These are phyloP conservation scores for Geoglossum glabrum DNA, from an alignment of 495 filamentous ascomycete genomes.

Conservation along the genomic window DNA sequence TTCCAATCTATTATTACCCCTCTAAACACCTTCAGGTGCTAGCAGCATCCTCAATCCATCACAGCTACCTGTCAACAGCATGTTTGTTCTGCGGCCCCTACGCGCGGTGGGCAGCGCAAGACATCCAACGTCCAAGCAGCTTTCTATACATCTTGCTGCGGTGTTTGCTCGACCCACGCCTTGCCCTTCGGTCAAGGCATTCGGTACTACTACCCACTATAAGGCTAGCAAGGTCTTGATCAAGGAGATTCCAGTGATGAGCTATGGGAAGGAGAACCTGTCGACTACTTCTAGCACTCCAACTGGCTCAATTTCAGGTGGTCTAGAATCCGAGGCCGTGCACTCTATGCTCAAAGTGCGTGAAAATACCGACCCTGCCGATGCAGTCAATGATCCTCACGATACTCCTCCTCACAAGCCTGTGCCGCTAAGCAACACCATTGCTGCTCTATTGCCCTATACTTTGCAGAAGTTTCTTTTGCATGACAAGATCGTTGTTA, in stretches of 20 bases:
- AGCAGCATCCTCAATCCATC: too few species aligned
- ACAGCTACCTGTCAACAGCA: neutral
- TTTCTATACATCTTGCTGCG: neutral
- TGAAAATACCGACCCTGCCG: neutral
- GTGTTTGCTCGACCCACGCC: neutral
- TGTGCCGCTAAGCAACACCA: slow-evolving; percentile 1
- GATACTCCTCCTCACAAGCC: neutral
- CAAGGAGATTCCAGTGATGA: neutral
- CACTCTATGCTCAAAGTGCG: neutral
- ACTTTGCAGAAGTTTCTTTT: slow-evolving; percentile 45
- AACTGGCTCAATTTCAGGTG: neutral
- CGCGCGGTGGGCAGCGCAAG: neutral
- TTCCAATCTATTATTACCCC: too few species aligned
- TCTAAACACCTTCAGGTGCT: too few species aligned
- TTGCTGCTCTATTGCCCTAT: slow-evolving; percentile 22
- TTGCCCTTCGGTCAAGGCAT: neutral
- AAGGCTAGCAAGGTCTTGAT: neutral
- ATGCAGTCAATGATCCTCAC: neutral
- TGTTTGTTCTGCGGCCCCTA: neutral
- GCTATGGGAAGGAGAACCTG: neutral
- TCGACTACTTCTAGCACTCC: neutral
- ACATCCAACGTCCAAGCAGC: neutral
- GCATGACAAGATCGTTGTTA: slow-evolving; percentile 43
- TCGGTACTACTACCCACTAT: neutral
- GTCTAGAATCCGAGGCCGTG: neutral